Evolutionary conservation across 345 rosid species (phyloP).

Genomic region (thale cress (Arabidopsis thaliana)): DNA sequence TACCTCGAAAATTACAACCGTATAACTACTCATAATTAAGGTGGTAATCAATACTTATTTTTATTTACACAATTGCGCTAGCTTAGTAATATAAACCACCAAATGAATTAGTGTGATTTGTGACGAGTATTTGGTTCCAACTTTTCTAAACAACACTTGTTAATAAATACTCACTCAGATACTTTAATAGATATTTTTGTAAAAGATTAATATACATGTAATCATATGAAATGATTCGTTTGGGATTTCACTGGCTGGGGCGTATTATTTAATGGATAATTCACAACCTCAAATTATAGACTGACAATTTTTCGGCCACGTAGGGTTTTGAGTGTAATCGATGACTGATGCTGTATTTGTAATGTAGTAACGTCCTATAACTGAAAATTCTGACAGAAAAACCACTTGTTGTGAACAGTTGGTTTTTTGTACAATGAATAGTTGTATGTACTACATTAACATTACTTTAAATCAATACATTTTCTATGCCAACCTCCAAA

Average conservation of each 20-base stretch:
- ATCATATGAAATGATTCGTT: constrained; percentile 25
- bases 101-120: constrained; percentile 19
- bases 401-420: neutral
- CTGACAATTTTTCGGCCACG: constrained; percentile 14
- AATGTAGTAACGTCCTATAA: constrained; percentile 24
- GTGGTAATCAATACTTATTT: neutral
- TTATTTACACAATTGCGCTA: constrained; percentile 19
- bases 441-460: neutral
- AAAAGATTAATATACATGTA: neutral
- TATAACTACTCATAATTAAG: neutral
- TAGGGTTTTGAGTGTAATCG: constrained; percentile 11
- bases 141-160: constrained; percentile 1
- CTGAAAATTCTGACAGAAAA: constrained; percentile 19
- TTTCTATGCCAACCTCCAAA: neutral
- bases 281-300: constrained; percentile 17
- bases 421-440: neutral
- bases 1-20: neutral
- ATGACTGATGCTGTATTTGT: constrained; percentile 15
- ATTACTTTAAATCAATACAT: neutral
- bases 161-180: neutral
- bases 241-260: constrained; percentile 20
- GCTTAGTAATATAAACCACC: constrained; percentile 35
- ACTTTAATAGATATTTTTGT: neutral
- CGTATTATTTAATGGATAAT: constrained; percentile 17
- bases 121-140: constrained; percentile 4